Percentiles rank a stretch among this genome's conserved stretches.
Evolutionary conservation across 768 basidiomycete genomes (phyloP).

Genomic region (Lactarius sanguifluus): DNA sequence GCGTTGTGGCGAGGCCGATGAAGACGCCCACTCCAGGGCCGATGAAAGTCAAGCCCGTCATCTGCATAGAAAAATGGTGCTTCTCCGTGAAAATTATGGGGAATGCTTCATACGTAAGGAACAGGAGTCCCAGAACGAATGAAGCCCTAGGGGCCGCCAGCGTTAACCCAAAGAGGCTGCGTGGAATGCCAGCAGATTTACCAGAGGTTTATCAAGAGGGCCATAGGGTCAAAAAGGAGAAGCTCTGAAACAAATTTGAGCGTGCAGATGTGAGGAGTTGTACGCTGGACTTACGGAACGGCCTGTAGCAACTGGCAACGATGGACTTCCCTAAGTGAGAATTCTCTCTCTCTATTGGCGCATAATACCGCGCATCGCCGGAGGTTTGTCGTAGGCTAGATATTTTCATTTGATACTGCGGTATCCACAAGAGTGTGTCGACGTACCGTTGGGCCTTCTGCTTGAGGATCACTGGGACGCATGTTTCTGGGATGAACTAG

Average conservation of each 20-base stretch:
- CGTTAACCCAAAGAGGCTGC: neutral
- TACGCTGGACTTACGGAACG: constrained; percentile 58
- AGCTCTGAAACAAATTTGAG: constrained; percentile 46
- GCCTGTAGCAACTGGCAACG: constrained; percentile 59
- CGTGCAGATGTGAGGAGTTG: neutral
- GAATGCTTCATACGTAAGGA: constrained; percentile 56
- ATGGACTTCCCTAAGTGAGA: constrained; percentile 50
- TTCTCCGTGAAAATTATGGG: constrained; percentile 48
- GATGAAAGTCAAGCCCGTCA: constrained; percentile 48
- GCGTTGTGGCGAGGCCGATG: constrained; percentile 40
- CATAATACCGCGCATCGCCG: constrained; percentile 52
- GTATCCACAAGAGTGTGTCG: neutral
- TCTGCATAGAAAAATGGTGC: constrained; percentile 55
- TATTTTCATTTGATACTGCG: neutral
- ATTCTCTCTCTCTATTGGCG: constrained; percentile 56
- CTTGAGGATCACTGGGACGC: constrained; percentile 57
- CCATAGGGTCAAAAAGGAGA: constrained; percentile 69
- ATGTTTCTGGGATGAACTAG: constrained; percentile 74
- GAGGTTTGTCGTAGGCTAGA: constrained; percentile 54
- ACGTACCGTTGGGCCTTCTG: constrained; percentile 55
- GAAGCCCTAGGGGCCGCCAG: constrained; percentile 36
- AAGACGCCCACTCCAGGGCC: constrained; percentile 53
- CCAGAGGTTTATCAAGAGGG: constrained; percentile 70
- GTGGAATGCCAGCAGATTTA: constrained; percentile 37
- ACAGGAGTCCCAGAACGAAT: constrained; percentile 44